These are phyloP conservation scores for Alternaria conjuncta DNA, from an alignment of 2,329 filamentous ascomycete species.

Conservation along the genomic window DNA sequence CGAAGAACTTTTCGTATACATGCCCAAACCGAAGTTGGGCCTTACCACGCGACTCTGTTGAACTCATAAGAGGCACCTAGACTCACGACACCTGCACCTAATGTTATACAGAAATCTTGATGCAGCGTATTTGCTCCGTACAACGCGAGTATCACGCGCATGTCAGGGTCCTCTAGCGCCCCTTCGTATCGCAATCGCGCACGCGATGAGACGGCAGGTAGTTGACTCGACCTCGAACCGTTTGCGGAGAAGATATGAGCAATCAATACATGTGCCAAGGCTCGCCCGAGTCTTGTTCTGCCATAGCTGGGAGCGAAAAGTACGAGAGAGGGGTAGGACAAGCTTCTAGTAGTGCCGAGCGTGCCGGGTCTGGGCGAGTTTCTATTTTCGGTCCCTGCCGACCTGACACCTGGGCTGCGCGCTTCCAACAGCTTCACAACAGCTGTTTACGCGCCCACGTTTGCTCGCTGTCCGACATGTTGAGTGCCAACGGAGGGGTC, in stretches of 20 bases:
- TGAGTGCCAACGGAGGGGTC: background rate
- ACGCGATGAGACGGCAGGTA: background rate
- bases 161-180: background rate
- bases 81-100: background rate
- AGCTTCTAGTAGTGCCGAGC: background rate
- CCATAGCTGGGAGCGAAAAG: background rate
- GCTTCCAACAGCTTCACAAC: background rate
- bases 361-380: background rate
- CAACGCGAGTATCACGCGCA: background rate
- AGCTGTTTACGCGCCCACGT: background rate
- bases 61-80: background rate
- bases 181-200: background rate
- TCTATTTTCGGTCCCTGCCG: background rate
- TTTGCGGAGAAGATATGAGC: background rate
- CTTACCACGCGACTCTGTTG: background rate
- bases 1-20: background rate
- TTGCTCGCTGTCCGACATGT: background rate
- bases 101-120: background rate
- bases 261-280: background rate
- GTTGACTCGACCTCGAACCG: background rate
- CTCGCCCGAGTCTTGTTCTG: background rate
- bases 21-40: background rate
- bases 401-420: background rate
- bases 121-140: background rate
- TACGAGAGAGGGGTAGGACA: constrained; percentile 1